Conservation (phyloP, 345 rosid genomes). For the Ceriops decandra region DNA sequence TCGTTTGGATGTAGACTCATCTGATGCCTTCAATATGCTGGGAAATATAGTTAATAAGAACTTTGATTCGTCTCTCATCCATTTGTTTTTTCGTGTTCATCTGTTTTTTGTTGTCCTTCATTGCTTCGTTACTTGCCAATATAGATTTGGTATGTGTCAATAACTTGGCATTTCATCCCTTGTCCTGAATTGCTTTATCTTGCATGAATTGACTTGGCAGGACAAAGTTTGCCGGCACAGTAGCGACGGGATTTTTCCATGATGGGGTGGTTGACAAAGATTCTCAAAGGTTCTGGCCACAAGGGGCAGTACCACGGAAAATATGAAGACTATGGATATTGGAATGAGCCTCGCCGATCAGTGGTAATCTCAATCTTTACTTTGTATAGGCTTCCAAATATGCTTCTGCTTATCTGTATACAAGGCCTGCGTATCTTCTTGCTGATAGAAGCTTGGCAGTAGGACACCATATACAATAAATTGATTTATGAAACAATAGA, state of each 20-base stretch:
- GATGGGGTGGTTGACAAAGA: conserved; percentile 88
- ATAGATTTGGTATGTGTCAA: neutral
- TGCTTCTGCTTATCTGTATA: conserved; percentile 4
- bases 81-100: neutral
- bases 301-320: conserved; percentile 51
- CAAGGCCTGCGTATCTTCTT: neutral
- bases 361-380: conserved; percentile 39
- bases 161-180: conserved; percentile 1
- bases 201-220: conserved; percentile 30
- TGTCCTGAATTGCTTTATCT: conserved; percentile 15
- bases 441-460: neutral
- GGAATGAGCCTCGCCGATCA: conserved; percentile 58
- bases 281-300: conserved; percentile 63
- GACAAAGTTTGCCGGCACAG: conserved; percentile 25
- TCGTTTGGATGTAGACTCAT: neutral
- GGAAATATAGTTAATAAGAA: neutral
- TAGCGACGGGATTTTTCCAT: conserved; percentile 12
- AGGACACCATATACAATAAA: neutral
- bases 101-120: neutral
- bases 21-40: neutral
- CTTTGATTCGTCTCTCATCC: too few relatives aligned
- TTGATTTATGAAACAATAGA: conserved; percentile 6
- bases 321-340: conserved; percentile 38
- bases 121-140: neutral
- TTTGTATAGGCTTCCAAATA: neutral